Percentiles rank a stretch among this genome's conserved stretches.
Conservation (phyloP, 2,329 filamentous ascomycete species). For the Botrytis galanthina region DNA sequence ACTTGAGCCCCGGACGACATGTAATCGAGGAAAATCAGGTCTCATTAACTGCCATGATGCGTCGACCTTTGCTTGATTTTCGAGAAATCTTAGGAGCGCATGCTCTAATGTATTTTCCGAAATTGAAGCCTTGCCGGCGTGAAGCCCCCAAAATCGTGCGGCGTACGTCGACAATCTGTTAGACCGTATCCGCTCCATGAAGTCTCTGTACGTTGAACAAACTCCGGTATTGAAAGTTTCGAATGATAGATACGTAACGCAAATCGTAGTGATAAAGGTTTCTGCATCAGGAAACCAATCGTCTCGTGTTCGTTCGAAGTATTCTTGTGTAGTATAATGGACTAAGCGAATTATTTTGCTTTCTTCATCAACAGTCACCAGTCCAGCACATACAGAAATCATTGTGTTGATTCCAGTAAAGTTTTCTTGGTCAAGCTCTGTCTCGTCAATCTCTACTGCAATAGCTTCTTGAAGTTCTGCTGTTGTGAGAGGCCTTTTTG, state of each 20-base stretch:
- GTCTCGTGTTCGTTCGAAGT: conserved; percentile 27
- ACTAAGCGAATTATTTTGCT: conserved; percentile 26
- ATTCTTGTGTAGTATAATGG: conserved; percentile 38
- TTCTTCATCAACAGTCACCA: conserved; percentile 23
- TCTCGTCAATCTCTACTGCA: conserved; percentile 37
- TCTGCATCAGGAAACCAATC: conserved; percentile 26
- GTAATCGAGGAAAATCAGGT: rapidly evolving
- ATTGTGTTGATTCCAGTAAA: conserved; percentile 25
- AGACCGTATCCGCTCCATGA: conserved; percentile 27
- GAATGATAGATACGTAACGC: conserved; percentile 38
- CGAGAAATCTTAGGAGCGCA: neutral
- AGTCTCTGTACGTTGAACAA: conserved; percentile 28
- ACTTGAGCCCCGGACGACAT: neutral
- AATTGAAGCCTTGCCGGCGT: neutral
- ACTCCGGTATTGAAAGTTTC: conserved; percentile 28
- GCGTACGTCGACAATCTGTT: neutral
- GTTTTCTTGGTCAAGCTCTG: conserved; percentile 36
- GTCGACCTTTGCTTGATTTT: neutral
- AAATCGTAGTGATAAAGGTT: conserved; percentile 28
- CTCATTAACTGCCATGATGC: neutral
- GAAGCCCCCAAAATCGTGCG: neutral
- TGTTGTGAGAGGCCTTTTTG: conserved; percentile 39
- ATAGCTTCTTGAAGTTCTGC: conserved; percentile 46
- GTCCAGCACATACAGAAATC: conserved; percentile 32
- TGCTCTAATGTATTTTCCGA: neutral